Evolutionary conservation across 2,329 filamentous ascomycete species (phyloP).

Genomic region (Pezicula rhizophila): DNA sequence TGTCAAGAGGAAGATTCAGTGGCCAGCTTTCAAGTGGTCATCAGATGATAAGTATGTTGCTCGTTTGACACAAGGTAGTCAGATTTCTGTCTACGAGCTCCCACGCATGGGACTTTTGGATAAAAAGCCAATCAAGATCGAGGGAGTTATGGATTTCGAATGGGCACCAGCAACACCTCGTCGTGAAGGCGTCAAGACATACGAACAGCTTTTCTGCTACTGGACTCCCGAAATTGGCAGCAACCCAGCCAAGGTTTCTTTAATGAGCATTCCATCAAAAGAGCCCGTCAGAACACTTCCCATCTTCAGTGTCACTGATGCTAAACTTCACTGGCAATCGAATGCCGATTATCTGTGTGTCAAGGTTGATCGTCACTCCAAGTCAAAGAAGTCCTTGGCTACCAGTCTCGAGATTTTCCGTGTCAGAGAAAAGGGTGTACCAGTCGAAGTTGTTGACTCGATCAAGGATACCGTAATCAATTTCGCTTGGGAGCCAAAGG

Average conservation of each 20-base stretch:
- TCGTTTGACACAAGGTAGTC: conserved; percentile 78
- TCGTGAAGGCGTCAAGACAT: conserved; percentile 79
- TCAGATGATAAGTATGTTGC: conserved; percentile 96
- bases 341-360: conserved; percentile 91
- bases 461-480: conserved; percentile 99
- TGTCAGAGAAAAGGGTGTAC: conserved; percentile 93
- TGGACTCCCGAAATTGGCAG: conserved; percentile 98
- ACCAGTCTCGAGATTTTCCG: conserved; percentile 99
- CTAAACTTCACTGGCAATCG: conserved; percentile 98
- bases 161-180: conserved; percentile 83
- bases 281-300: conserved; percentile 91
- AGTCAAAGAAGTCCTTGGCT: conserved; percentile 96
- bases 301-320: conserved; percentile 95
- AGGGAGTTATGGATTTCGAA: conserved; percentile 95
- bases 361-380: conserved; percentile 97
- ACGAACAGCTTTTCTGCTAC: conserved; percentile 96
- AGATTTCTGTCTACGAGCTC: conserved; percentile 86
- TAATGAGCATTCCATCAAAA: conserved; percentile 95
- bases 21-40: conserved; percentile 99
- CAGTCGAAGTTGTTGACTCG: conserved; percentile 93
- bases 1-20: conserved; percentile 87
- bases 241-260: conserved; percentile 92
- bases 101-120: conserved; percentile 85
- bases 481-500: conserved; percentile 98
- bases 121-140: conserved; percentile 91